Percentiles rank a stretch among this genome's conserved stretches.
phyloP scores from a whole-genome alignment of 192 early-diverging fungal species.

The Pilaira anomala region DNA sequence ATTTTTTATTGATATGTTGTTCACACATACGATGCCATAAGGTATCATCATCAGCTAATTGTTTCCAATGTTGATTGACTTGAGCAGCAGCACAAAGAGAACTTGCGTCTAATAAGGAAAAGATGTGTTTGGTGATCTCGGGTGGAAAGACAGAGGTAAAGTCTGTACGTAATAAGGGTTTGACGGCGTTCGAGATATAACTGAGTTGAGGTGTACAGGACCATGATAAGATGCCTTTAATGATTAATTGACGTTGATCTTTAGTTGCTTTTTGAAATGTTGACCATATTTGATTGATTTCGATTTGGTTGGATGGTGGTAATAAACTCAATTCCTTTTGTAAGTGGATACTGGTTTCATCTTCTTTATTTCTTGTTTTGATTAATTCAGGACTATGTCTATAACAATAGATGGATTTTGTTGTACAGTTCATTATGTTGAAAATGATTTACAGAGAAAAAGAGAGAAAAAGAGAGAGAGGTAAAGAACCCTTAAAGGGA shows the following conservation, averaged over 20 bases:
- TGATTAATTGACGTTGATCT: conserved; percentile 57
- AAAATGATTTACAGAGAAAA: not conserved
- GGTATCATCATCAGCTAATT: conserved; percentile 83
- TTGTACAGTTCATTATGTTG: no score
- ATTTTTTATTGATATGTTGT: conserved; percentile 96
- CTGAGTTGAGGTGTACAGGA: conserved; percentile 87
- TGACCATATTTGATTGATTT: conserved; percentile 61
- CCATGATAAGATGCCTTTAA: conserved; percentile 71
- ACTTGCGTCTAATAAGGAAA: conserved; percentile 87
- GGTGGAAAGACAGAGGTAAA: conserved; percentile 68
- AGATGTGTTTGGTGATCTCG: conserved; percentile 77
- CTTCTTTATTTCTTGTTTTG: conserved; percentile 41
- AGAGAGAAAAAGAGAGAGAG: not conserved
- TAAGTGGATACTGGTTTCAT: conserved; percentile 37
- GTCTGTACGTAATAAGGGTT: conserved; percentile 72
- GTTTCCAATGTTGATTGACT: conserved; percentile 76
- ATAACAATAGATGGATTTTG: conserved; percentile 31
- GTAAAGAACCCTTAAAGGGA: no score
- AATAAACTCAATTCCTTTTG: conserved; percentile 15
- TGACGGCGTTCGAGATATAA: conserved; percentile 65
- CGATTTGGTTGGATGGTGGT: conserved; percentile 51
- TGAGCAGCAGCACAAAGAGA: conserved; percentile 89
- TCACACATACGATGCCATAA: conserved; percentile 97
- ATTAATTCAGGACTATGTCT: conserved; percentile 50
- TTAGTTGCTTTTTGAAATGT: conserved; percentile 58